A percentile compares a stretch with the other conserved stretches of the same genome.
Evolutionary conservation across 148 eudicot genomes (phyloP).

Genomic region (Mesembryanthemum crystallinum): DNA sequence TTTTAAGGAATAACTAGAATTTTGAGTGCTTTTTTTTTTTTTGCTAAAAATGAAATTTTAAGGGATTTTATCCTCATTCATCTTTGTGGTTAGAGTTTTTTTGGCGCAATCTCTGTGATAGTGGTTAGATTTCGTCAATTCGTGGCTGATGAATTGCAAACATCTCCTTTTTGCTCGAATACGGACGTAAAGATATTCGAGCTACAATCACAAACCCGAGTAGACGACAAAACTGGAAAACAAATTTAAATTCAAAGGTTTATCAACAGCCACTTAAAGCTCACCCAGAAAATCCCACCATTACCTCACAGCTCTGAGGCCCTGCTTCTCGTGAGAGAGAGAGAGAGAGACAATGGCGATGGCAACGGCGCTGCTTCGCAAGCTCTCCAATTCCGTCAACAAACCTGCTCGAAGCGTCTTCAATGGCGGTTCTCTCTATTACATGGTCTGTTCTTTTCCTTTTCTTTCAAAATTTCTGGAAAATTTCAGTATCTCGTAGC

Average conservation of each 20-base stretch:
- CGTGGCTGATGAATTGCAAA: constrained; percentile 2
- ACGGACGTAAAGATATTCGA: not conserved
- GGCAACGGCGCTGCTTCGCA: constrained; percentile 85
- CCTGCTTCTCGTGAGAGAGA: not conserved
- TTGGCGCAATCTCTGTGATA: too few relatives aligned
- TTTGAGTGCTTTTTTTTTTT: too few relatives aligned
- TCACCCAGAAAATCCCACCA: constrained; percentile 28
- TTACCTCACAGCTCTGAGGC: not conserved
- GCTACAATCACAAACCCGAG: not conserved
- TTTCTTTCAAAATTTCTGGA: not conserved
- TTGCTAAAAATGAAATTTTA: too few relatives aligned
- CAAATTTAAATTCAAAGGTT: constrained; percentile 3
- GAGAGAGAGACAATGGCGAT: constrained; percentile 56
- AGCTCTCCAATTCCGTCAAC: constrained; percentile 63
- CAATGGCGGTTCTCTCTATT: constrained; percentile 58
- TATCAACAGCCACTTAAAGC: constrained; percentile 46
- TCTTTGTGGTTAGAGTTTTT: too few relatives aligned
- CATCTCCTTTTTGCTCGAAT: not conserved
- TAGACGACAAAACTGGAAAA: constrained; percentile 16
- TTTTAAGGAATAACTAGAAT: too few relatives aligned
- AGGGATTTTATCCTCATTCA: too few relatives aligned
- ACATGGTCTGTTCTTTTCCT: constrained; percentile 46
- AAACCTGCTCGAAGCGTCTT: constrained; percentile 57
- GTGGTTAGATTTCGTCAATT: too few relatives aligned
- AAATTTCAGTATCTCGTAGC: too few relatives aligned